phyloP scores from a whole-genome alignment of 371 early-diverging fungal species.

The Funneliformis caledonium region DNA sequence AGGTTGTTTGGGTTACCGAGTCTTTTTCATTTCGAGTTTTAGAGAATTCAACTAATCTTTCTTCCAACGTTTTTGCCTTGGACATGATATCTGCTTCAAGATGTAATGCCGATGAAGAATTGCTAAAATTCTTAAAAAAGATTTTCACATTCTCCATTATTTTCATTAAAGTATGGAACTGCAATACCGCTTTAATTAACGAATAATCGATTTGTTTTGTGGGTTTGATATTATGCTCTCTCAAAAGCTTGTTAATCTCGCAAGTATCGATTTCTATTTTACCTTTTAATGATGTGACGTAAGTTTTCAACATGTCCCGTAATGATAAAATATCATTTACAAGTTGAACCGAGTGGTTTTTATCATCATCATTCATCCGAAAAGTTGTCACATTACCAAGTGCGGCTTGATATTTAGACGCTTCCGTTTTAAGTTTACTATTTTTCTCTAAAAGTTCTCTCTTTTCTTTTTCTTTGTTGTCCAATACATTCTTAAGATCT shows the following conservation, averaged over 20 bases:
- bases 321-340: constrained; percentile 14
- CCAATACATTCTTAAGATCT: neutral
- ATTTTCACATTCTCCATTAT: neutral
- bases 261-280: neutral
- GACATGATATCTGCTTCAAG: neutral
- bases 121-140: neutral
- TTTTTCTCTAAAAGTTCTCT: neutral
- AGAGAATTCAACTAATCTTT: neutral
- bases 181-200: neutral
- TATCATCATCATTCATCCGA: constrained; percentile 22
- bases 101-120: neutral
- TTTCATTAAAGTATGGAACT: neutral
- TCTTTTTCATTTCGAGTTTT: neutral
- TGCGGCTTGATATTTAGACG: constrained; percentile 7
- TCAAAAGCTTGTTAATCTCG: neutral
- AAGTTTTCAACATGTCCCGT: neutral
- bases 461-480: neutral
- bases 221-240: neutral
- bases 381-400: neutral
- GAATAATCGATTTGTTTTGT: neutral
- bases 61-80: neutral
- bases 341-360: constrained; percentile 13
- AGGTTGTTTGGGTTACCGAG: neutral
- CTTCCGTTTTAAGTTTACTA: neutral
- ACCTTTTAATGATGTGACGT: neutral